These are phyloP conservation scores for Debaryomyces maramus DNA, from an alignment of 805 yeast species.

Conservation along the genomic window DNA sequence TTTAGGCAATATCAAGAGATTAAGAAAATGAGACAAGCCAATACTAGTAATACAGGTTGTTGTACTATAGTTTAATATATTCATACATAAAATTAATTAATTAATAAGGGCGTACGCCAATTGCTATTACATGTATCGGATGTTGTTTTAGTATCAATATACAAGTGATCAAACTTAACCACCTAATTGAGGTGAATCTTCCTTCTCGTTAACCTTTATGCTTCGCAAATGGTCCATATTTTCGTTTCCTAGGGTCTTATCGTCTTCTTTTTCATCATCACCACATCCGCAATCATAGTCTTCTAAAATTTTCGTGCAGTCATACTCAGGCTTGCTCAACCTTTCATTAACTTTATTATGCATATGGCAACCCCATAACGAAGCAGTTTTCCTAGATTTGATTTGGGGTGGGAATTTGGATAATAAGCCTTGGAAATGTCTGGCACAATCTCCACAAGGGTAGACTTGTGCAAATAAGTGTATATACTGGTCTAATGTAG, in stretches of 20 bases:
- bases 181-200: slow-evolving; percentile 48
- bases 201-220: slow-evolving; percentile 47
- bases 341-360: slow-evolving; percentile 84
- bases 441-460: slow-evolving; percentile 97
- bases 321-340: slow-evolving; percentile 69
- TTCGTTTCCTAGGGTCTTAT: slow-evolving; percentile 37
- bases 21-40: slow-evolving; percentile 6
- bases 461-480: slow-evolving; percentile 84
- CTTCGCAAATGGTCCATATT: slow-evolving; percentile 42
- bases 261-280: slow-evolving; percentile 57
- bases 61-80: slow-evolving; percentile 28
- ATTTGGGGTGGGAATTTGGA: slow-evolving; percentile 82
- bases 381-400: slow-evolving; percentile 72
- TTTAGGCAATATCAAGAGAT: slow-evolving; percentile 27
- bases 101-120: too few species aligned
- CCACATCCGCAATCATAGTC: slow-evolving; percentile 98
- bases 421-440: slow-evolving; percentile 76
- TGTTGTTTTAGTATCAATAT: not conserved
- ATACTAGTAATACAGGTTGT: slow-evolving; percentile 19
- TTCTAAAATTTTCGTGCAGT: slow-evolving; percentile 80
- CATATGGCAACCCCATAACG: slow-evolving; percentile 93
- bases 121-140: too few species aligned
- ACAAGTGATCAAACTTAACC: slow-evolving; percentile 16
- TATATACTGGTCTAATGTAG: slow-evolving; percentile 63
- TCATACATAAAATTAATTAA: not conserved